phyloP scores from a whole-genome alignment of 495 filamentous ascomycete species.

The Tuber aestivum region DNA sequence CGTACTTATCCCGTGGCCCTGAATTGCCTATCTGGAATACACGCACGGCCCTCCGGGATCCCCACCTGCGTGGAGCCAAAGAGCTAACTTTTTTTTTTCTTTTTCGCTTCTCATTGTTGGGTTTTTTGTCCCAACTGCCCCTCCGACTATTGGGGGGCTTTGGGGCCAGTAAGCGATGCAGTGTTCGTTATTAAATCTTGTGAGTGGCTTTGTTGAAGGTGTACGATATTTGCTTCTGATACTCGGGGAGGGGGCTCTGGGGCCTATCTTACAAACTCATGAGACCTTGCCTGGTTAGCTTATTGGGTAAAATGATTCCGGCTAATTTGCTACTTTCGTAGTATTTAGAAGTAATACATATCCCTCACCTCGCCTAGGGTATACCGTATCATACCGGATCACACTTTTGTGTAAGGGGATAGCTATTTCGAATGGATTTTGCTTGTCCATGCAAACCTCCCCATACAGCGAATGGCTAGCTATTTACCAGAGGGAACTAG shows the following conservation, averaged over 20 bases:
- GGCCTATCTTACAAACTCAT: background rate
- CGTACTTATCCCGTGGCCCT: background rate
- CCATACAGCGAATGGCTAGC: background rate
- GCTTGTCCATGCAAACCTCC: background rate
- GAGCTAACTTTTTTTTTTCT: background rate
- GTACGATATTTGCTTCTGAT: too few relatives aligned
- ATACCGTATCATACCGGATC: background rate
- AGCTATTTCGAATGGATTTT: background rate
- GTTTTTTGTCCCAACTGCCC: background rate
- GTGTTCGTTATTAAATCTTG: background rate
- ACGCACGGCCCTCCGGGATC: background rate
- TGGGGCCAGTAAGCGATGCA: background rate
- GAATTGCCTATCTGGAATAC: background rate
- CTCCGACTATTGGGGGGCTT: background rate
- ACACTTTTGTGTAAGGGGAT: background rate
- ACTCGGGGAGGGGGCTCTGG: background rate
- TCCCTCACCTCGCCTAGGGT: too few relatives aligned
- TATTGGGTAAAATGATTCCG: background rate
- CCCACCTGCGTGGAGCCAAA: background rate
- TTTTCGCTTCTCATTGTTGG: background rate
- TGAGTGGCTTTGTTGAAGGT: background rate
- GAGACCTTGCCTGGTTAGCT: background rate
- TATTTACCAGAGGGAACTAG: background rate
- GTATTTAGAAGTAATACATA: background rate
- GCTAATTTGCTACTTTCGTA: background rate